Percentiles rank a stretch among this genome's conserved stretches.
Conservation (phyloP, 208 protist species). For the Wallacemonas sp. region DNA sequence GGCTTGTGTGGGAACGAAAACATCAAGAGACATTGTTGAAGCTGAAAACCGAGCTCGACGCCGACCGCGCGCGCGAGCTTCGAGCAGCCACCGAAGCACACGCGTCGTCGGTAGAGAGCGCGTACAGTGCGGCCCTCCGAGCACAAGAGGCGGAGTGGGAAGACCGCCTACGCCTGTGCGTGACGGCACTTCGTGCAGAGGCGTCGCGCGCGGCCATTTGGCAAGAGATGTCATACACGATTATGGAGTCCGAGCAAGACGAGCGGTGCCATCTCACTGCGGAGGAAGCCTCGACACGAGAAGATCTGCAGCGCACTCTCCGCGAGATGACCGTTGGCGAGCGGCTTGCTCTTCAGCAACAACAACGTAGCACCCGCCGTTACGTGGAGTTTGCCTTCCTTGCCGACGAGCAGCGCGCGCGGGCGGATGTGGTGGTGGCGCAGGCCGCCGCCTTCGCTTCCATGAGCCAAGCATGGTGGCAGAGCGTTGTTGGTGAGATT, state of each 20-base stretch:
- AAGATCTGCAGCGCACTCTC: neutral
- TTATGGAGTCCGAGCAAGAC: neutral
- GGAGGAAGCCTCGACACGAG: neutral
- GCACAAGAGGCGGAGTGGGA: neutral
- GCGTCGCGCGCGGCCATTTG: neutral
- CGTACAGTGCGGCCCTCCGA: neutral
- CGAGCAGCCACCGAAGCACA: neutral
- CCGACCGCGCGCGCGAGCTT: neutral
- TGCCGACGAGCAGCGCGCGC: neutral
- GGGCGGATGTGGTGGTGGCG: neutral
- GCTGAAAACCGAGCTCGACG: neutral
- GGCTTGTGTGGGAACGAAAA: neutral
- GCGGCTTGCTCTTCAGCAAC: neutral
- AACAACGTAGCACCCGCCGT: neutral
- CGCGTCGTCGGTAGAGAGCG: neutral
- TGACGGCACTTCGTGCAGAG: neutral
- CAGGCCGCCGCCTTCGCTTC: neutral
- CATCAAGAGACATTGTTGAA: neutral
- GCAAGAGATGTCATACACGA: neutral
- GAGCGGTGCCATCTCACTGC: neutral
- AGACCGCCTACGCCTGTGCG: neutral
- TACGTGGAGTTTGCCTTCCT: neutral
- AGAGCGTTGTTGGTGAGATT: no score
- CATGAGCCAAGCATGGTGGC: no score
- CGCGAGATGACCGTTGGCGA: neutral